A percentile compares a stretch with the other conserved stretches of the same genome.
Conservation (phyloP, 495 filamentous ascomycete genomes). For the Peziza echinospora region DNA sequence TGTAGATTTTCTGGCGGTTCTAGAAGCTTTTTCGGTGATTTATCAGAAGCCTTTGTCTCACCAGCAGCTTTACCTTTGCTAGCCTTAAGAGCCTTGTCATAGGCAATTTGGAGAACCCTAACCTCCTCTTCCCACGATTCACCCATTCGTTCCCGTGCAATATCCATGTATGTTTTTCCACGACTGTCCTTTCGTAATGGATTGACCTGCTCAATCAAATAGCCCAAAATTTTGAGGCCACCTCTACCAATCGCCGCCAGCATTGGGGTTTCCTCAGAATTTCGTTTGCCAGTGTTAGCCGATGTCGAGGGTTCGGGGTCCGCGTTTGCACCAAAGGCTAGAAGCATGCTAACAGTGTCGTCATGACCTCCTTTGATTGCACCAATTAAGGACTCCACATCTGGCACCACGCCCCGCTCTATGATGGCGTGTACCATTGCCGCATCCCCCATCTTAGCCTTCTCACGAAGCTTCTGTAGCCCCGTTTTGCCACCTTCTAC, state of each 20-base stretch:
- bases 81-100: slow-evolving; percentile 30
- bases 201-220: slow-evolving; percentile 36
- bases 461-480: slow-evolving; percentile 50
- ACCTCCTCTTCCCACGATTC: slow-evolving; percentile 80
- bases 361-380: slow-evolving; percentile 85
- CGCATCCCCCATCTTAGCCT: slow-evolving; percentile 64
- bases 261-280: slow-evolving; percentile 67
- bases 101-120: slow-evolving; percentile 57
- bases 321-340: slow-evolving; percentile 64
- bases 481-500: slow-evolving; percentile 30
- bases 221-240: slow-evolving; percentile 56
- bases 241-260: slow-evolving; percentile 81
- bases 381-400: slow-evolving; percentile 66
- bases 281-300: slow-evolving; percentile 21
- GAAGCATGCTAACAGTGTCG: slow-evolving; percentile 59
- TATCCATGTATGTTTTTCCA: slow-evolving; percentile 60
- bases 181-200: slow-evolving; percentile 32
- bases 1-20: neutral
- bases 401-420: slow-evolving; percentile 22
- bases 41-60: slow-evolving; percentile 1
- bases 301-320: slow-evolving; percentile 36
- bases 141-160: slow-evolving; percentile 59
- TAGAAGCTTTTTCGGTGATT: neutral
- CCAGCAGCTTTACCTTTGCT: slow-evolving; percentile 3
- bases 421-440: slow-evolving; percentile 18